Conservation (phyloP, 768 basidiomycete genomes). For the Rhizopogon vinicolor region DNA sequence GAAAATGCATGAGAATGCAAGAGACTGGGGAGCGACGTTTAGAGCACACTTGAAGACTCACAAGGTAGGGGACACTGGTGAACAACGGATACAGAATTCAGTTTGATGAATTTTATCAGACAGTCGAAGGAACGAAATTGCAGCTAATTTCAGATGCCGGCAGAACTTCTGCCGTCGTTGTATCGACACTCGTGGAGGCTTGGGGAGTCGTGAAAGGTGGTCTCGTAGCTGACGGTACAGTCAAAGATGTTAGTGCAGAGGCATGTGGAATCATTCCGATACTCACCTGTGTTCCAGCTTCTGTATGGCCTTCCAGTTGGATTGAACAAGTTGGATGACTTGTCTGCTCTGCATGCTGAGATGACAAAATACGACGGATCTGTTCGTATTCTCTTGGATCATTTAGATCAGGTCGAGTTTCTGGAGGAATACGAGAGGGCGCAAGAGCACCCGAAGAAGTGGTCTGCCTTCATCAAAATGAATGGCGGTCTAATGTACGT, state of each 20-base stretch:
- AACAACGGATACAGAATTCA: not conserved
- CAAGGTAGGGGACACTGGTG: constrained; percentile 44
- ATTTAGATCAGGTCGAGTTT: constrained; percentile 64
- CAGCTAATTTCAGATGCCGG: constrained; percentile 57
- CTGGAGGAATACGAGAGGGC: constrained; percentile 56
- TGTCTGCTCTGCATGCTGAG: constrained; percentile 55
- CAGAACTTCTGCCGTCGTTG: constrained; percentile 59
- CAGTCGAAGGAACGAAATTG: constrained; percentile 66
- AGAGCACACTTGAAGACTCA: constrained; percentile 85
- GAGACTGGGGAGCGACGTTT: constrained; percentile 65
- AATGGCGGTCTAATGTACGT: constrained; percentile 75
- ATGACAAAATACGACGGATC: constrained; percentile 51
- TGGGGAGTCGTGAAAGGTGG: constrained; percentile 68
- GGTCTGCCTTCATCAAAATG: constrained; percentile 81
- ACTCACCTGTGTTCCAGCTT: constrained; percentile 43
- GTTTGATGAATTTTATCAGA: constrained; percentile 36
- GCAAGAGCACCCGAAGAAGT: constrained; percentile 37
- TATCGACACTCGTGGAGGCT: constrained; percentile 82
- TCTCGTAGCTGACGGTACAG: constrained; percentile 63
- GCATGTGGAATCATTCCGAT: not conserved
- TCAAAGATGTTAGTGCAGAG: constrained; percentile 63
- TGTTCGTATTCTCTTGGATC: constrained; percentile 70
- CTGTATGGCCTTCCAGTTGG: constrained; percentile 76
- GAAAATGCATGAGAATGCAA: constrained; percentile 63
- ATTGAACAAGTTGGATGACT: constrained; percentile 66